Conservation (phyloP, 164 flowering plant genomes). For the Macadamia integrifolia region DNA sequence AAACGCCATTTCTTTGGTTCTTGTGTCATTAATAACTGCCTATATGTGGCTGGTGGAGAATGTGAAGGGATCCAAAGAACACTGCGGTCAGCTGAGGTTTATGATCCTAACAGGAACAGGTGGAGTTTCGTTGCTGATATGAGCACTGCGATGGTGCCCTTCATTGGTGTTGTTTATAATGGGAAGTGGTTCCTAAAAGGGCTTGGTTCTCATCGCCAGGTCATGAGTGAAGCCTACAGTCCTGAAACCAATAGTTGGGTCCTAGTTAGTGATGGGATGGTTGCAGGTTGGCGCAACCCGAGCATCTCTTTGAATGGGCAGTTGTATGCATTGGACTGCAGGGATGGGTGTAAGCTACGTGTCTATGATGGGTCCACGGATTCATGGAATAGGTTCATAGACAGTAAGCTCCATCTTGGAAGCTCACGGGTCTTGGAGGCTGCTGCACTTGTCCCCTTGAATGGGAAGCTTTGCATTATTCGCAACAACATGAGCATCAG, state of each 20-base stretch:
- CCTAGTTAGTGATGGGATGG: constrained; percentile 68
- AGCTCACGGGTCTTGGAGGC: constrained; percentile 84
- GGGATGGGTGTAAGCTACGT: constrained; percentile 87
- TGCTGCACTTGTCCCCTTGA: constrained; percentile 86
- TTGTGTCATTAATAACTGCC: constrained; percentile 86
- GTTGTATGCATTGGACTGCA: constrained; percentile 82
- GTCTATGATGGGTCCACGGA: constrained; percentile 64
- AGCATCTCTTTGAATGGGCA: constrained; percentile 70
- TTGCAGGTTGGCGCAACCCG: constrained; percentile 92
- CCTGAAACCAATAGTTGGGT: constrained; percentile 74
- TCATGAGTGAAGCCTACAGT: constrained; percentile 81
- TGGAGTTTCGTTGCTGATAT: constrained; percentile 87
- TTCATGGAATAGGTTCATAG: constrained; percentile 79
- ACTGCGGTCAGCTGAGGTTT: constrained; percentile 88
- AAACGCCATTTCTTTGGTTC: constrained; percentile 89
- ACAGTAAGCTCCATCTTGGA: constrained; percentile 84
- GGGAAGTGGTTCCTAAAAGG: constrained; percentile 92
- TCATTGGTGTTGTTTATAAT: constrained; percentile 78
- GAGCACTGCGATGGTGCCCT: constrained; percentile 98
- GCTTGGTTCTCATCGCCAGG: constrained; percentile 72
- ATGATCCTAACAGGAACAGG: constrained; percentile 74
- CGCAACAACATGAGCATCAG: constrained; percentile 97
- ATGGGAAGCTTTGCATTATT: constrained; percentile 87
- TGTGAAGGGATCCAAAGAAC: constrained; percentile 88
- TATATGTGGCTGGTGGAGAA: constrained; percentile 96